Evolutionary conservation across 192 early-diverging fungal genomes (phyloP), one percentile per base, ranked within the genome.

Genomic region (Coemansia sp.): DNA sequence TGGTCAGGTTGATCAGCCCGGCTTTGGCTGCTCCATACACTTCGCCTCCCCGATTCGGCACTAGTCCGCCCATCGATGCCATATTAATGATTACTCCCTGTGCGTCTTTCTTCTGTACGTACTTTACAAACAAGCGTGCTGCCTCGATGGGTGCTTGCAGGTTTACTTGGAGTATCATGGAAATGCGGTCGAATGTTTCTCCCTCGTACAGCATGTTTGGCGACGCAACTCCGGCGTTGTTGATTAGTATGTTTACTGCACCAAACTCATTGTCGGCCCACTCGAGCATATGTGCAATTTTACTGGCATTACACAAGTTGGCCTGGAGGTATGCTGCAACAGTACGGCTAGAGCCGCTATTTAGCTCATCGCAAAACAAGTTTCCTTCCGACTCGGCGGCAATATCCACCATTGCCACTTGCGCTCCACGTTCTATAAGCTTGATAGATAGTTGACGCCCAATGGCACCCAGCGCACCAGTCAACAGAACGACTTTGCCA

Each of bases 21-120:
- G 76, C 76, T 44, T 79, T 79, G 21, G 70, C 70, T 3, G 76
- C 76, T 1, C 76, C 76, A 28, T 79, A 79, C 1, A 73, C 67
- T 23, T 79, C 76, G 56, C 70, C 76, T 1, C 71, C 76, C 14
- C 38, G 56, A 4, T 72, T 70, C 2, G 76, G 76, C 67, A 64
- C 14, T 25, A 79, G 44, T 14, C 76, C 76, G 10, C 70, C 76
- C 66, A 79, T 60, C 6, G 76, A 79, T 21, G 76, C 71, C 60
- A 79, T 63, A 23, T 79, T 69, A 7, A 79, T 42, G 0, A 73
- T 60, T 1, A 80, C 77, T 1, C 71, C 77, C 17, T 11, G 21
- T 0, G 18, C 5, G 18, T 46, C n/a, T 7, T 47, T 15, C 40
- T n/a, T 36, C 1, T 24, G 11, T 0, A 62, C n/a, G 17, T 71